A percentile compares a stretch with the other conserved stretches of the same genome.
phyloP scores from a whole-genome alignment of 495 filamentous ascomycete species.

The Hypoxylon fuscum region DNA sequence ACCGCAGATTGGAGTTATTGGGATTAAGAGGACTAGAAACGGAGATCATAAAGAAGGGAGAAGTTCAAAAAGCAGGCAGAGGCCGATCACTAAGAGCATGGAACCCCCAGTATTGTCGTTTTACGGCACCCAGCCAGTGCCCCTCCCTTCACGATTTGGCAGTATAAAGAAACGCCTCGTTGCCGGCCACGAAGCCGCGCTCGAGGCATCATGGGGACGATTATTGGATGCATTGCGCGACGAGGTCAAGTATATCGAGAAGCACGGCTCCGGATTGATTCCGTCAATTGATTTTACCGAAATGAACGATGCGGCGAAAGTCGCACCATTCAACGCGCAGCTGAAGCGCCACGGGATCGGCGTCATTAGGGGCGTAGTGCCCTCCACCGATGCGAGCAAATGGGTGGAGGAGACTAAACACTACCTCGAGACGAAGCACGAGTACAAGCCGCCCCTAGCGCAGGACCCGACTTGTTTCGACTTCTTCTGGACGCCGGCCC shows the following conservation, averaged over 20 bases:
- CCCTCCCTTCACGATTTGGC: conserved; percentile 81
- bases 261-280: conserved; percentile 60
- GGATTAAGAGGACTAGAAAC: conserved; percentile 42
- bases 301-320: conserved; percentile 58
- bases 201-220: conserved; percentile 77
- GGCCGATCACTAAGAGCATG: conserved; percentile 54
- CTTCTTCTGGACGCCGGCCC: conserved; percentile 89
- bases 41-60: conserved; percentile 44
- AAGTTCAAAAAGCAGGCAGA: conserved; percentile 43
- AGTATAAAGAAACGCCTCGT: conserved; percentile 75
- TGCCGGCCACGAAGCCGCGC: conserved; percentile 68
- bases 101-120: conserved; percentile 81
- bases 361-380: conserved; percentile 72
- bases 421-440: conserved; percentile 66
- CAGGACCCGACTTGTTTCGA: conserved; percentile 83
- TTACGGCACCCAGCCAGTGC: conserved; percentile 74
- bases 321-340: conserved; percentile 60
- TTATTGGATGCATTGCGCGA: conserved; percentile 67
- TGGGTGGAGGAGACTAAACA: conserved; percentile 67
- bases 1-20: conserved; percentile 34
- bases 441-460: conserved; percentile 61
- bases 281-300: conserved; percentile 72
- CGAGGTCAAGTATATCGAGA: conserved; percentile 65
- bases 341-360: conserved; percentile 72
- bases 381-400: conserved; percentile 62